A percentile compares a stretch with the other conserved stretches of the same genome.
Evolutionary conservation across 2,329 filamentous ascomycete species (phyloP).

Genomic region (Drechmeria coniospora): DNA sequence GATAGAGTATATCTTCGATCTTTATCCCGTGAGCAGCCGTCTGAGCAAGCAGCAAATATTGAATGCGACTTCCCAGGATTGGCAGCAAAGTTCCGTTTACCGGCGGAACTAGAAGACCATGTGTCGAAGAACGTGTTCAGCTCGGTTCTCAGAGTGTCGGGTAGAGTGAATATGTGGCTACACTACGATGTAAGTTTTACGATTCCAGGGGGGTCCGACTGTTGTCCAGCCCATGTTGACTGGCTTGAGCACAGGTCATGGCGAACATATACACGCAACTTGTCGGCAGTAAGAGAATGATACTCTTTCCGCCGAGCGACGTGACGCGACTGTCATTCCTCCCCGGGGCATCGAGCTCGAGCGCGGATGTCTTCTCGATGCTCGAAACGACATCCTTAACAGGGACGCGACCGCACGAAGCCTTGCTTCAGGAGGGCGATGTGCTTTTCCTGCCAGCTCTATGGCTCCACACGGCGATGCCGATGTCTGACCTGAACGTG

Average conservation of each 20-base stretch:
- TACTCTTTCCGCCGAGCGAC: conserved; percentile 67
- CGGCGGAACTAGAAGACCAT: conserved; percentile 39
- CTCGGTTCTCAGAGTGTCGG: conserved; percentile 66
- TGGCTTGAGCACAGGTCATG: conserved; percentile 44
- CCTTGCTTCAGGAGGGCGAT: conserved; percentile 53
- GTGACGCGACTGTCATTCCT: conserved; percentile 54
- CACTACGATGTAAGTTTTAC: conserved; percentile 67
- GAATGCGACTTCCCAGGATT: conserved; percentile 56
- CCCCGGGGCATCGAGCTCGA: conserved; percentile 67
- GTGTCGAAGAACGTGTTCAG: conserved; percentile 54
- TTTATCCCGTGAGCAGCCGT: conserved; percentile 53
- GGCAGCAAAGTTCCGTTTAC: conserved; percentile 54
- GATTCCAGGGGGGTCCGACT: neutral
- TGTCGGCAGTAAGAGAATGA: conserved; percentile 52
- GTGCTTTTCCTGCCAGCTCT: conserved; percentile 67
- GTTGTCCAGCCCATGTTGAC: conserved; percentile 2
- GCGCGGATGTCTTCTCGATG: conserved; percentile 51
- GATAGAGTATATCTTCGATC: conserved; percentile 63
- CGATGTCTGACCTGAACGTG: conserved; percentile 44
- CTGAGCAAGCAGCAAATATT: conserved; percentile 54
- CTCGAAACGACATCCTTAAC: conserved; percentile 24
- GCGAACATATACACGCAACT: conserved; percentile 78
- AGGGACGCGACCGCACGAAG: conserved; percentile 49
- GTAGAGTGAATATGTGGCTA: conserved; percentile 73
- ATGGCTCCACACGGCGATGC: conserved; percentile 66